Base-by-base conservation (phyloP, 2,329 filamentous ascomycete species). In the Blastomyces silverae region DNA sequence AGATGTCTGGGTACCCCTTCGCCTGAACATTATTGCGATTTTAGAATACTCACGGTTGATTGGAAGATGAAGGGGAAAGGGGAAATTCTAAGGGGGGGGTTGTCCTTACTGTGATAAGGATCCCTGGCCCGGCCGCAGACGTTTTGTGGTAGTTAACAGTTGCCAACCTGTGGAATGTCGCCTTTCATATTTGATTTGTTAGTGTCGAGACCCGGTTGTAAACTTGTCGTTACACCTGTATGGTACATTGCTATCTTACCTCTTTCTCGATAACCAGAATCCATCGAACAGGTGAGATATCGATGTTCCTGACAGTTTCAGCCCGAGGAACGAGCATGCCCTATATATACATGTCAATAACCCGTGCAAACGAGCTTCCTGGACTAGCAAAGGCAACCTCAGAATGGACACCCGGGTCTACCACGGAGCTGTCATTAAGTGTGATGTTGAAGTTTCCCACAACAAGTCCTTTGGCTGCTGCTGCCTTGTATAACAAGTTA, bases 231-330 rank as follows among this genome's bases (percentile, higher is more conserved):
- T 11, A 37, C 7, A 53, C 0, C 7, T 39, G 6, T 7, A 37
- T 37, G 20, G 31, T 31, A 7, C 28, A 37, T 39, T 28, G 5
- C 2, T 17, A 46, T 64, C 17, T 28, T 73, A 83, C 84, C 78
- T 88, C 86, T 76, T 88, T 88, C 71, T 88, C 86, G 31, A 88
- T 76, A 3, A 88, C 78, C 1, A 88, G 74, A 34, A 88, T 78
- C 84, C 84, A 87, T n/a, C 76, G 73, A 17, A 82, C 72, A n/a
- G 71, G 70, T 3, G 73, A 72, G 34, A 84, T 72, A 62, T 82
- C 75, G 7, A 85, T 68, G 0, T 70, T 72, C 4, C 82, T 76
- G n/a, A 78, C 72, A 5, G 81, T 77, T 57, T 78, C 74, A 11
- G 81, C 66, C 28, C 74, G 78, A 6, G 84, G 82, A n/a, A 87